These are phyloP conservation scores for Salix purpurea DNA, from an alignment of 345 rosid genomes.

Conservation along the genomic window DNA sequence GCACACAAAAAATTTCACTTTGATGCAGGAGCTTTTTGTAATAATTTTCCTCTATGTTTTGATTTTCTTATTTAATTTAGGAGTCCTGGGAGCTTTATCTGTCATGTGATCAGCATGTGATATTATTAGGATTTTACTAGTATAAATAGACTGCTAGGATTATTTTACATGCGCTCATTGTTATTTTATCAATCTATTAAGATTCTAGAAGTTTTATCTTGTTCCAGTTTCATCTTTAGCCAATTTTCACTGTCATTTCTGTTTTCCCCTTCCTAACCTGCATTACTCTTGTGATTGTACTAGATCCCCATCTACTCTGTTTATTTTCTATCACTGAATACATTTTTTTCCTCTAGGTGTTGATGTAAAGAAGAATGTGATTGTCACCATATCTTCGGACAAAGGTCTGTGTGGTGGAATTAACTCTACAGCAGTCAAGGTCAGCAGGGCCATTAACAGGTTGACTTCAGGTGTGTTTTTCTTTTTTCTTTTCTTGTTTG, in stretches of 20 bases:
- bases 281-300: neutral
- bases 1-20: neutral
- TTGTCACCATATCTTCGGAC: slow-evolving; percentile 86
- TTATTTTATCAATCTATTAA: no score
- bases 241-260: neutral
- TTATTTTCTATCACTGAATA: neutral
- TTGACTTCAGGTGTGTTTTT: slow-evolving; percentile 59
- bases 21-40: no score
- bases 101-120: no score
- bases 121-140: no score
- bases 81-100: no score
- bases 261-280: neutral
- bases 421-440: slow-evolving; percentile 83
- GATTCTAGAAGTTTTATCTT: no score
- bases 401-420: slow-evolving; percentile 99
- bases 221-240: no score
- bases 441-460: slow-evolving; percentile 67
- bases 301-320: neutral
- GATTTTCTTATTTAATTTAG: no score
- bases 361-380: slow-evolving; percentile 92
- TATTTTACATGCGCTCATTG: no score
- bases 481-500: neutral
- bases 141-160: no score
- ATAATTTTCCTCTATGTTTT: no score
- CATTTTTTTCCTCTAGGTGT: slow-evolving; percentile 40